Conservation (phyloP, 371 early-diverging fungal species). For the Syncephalis plumigaleata region DNA sequence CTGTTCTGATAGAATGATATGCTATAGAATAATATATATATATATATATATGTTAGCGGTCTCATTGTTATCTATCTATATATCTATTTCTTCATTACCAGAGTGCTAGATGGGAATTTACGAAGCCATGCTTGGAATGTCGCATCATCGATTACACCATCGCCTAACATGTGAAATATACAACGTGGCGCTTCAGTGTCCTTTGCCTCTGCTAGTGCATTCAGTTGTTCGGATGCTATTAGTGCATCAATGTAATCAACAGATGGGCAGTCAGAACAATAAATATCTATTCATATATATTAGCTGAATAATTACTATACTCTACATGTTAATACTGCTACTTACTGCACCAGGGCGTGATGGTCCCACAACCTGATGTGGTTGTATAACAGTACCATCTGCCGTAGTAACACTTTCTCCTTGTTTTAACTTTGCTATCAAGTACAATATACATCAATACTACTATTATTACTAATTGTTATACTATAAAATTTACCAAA, state of each 20-base stretch:
- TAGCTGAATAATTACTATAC: background rate
- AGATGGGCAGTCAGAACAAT: conserved; percentile 76
- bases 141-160: conserved; percentile 39
- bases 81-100: conserved; percentile 17
- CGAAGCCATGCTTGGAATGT: conserved; percentile 62
- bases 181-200: conserved; percentile 8
- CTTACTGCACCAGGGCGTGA: conserved; percentile 30
- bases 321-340: background rate
- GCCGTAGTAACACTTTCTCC: conserved; percentile 47
- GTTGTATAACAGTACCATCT: conserved; percentile 54
- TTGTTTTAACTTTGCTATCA: conserved; percentile 28
- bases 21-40: background rate
- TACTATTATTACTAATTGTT: background rate
- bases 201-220: conserved; percentile 11
- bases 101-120: conserved; percentile 39
- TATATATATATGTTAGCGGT: background rate
- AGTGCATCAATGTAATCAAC: conserved; percentile 39
- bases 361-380: conserved; percentile 48
- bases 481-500: conserved; percentile 23
- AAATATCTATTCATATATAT: conserved; percentile 25
- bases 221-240: conserved; percentile 22
- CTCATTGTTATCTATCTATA: background rate
- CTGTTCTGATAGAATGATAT: background rate
- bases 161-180: conserved; percentile 53
- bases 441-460: too few relatives aligned